A percentile compares a stretch with the other conserved stretches of the same genome.
phyloP scores from a whole-genome alignment of 2,329 filamentous ascomycete genomes.

The Rhytidhysteron rufulum region DNA sequence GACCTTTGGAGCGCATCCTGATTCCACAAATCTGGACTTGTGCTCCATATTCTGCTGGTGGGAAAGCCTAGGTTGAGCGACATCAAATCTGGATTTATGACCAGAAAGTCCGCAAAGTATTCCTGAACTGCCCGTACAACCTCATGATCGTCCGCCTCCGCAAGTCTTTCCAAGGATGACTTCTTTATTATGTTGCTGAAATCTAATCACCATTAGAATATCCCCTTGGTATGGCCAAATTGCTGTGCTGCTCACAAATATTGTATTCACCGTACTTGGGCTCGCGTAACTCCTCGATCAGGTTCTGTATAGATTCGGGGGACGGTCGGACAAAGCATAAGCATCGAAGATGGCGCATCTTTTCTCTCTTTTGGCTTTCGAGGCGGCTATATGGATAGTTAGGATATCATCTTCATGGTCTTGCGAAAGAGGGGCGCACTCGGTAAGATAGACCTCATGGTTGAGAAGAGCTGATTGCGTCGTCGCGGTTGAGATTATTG shows the following conservation, averaged over 20 bases:
- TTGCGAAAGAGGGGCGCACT: conserved; percentile 43
- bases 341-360: conserved; percentile 95
- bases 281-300: conserved; percentile 93
- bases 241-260: conserved; percentile 53
- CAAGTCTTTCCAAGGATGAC: conserved; percentile 86
- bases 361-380: conserved; percentile 85
- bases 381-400: conserved; percentile 55
- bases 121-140: conserved; percentile 93
- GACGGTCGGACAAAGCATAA: conserved; percentile 91
- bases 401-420: conserved; percentile 12
- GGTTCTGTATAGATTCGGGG: conserved; percentile 82
- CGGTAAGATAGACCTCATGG: conserved; percentile 96
- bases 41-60: conserved; percentile 74
- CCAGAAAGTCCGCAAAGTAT: conserved; percentile 92
- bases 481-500: conserved; percentile 89
- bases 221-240: neutral
- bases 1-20: conserved; percentile 80
- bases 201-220: conserved; percentile 45
- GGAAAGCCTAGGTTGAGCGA: conserved; percentile 72
- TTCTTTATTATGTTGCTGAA: conserved; percentile 98
- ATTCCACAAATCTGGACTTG: conserved; percentile 83
- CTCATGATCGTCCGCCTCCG: conserved; percentile 96
- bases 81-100: conserved; percentile 92
- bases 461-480: conserved; percentile 93
- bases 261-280: conserved; percentile 98